These are phyloP conservation scores for Mortierella claussenii DNA, from an alignment of 192 early-diverging fungal genomes.

Conservation along the genomic window DNA sequence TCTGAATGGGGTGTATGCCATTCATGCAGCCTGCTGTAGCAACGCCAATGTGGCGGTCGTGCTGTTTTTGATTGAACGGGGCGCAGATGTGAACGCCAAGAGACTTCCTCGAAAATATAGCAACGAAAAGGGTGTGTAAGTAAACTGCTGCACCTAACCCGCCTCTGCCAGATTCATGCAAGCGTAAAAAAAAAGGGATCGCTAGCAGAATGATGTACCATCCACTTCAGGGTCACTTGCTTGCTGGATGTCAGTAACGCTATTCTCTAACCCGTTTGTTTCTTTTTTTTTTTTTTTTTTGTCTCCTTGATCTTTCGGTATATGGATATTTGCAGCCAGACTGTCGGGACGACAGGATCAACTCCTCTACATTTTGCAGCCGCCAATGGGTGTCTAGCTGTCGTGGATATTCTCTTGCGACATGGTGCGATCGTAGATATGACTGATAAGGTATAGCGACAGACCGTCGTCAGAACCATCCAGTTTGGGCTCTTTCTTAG, in stretches of 20 bases:
- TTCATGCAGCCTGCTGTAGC: conserved; percentile 75
- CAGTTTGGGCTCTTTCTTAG: too few species aligned
- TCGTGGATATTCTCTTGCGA: conserved; percentile 69
- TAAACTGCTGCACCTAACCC: neutral
- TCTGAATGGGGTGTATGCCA: conserved; percentile 72
- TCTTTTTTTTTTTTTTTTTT: neutral
- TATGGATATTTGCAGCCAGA: conserved; percentile 42
- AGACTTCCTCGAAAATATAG: conserved; percentile 44
- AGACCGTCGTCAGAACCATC: too few species aligned
- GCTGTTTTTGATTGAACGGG: conserved; percentile 75
- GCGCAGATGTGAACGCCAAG: conserved; percentile 76
- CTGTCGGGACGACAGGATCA: conserved; percentile 70
- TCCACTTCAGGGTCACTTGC: too few species aligned
- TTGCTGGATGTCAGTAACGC: too few species aligned
- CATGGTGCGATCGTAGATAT: conserved; percentile 69
- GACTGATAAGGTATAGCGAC: conserved; percentile 64
- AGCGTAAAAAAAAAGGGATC: too few species aligned
- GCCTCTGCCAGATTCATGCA: too few species aligned
- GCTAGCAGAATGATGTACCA: too few species aligned
- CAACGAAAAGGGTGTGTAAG: conserved; percentile 52
- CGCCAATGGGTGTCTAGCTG: conserved; percentile 73
- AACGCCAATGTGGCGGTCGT: conserved; percentile 72
- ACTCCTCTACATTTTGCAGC: conserved; percentile 90
- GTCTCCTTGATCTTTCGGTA: neutral
- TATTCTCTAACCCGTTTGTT: too few species aligned